Conservation (phyloP, 306 rosid species). For the Phaseolus lunatus region DNA sequence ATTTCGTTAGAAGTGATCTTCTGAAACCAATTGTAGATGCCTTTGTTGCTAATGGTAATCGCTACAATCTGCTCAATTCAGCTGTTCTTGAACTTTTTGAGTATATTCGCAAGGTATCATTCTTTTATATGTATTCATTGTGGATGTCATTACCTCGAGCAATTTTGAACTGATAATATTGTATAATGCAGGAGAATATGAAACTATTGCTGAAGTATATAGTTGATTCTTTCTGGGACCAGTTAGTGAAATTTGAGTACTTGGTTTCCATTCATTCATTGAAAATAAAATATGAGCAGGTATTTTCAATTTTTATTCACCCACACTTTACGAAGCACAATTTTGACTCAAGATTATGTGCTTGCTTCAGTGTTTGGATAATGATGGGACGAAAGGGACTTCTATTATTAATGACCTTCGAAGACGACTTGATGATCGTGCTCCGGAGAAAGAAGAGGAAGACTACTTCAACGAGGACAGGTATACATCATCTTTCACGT, state of each 20-base stretch:
- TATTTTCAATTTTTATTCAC: slow-evolving; percentile 45
- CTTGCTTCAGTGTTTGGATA: slow-evolving; percentile 77
- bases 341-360: slow-evolving; percentile 37
- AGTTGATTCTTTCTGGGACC: slow-evolving; percentile 86
- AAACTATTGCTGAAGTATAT: slow-evolving; percentile 70
- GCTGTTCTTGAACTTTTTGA: slow-evolving; percentile 91
- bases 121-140: slow-evolving; percentile 38
- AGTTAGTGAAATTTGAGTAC: slow-evolving; percentile 76
- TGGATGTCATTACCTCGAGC: slow-evolving; percentile 35
- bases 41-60: slow-evolving; percentile 87
- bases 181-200: slow-evolving; percentile 76
- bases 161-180: slow-evolving; percentile 26
- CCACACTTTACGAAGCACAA: slow-evolving; percentile 17
- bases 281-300: slow-evolving; percentile 97
- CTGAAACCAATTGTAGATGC: slow-evolving; percentile 89
- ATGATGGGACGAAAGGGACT: slow-evolving; percentile 63
- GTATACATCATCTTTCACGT: slow-evolving; percentile 48
- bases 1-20: slow-evolving; percentile 80
- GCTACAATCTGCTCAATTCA: slow-evolving; percentile 94
- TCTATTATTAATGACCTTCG: slow-evolving; percentile 64
- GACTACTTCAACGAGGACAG: slow-evolving; percentile 84
- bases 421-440: slow-evolving; percentile 87
- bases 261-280: slow-evolving; percentile 74
- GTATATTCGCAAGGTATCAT: slow-evolving; percentile 77
- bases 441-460: slow-evolving; percentile 93